Percentiles rank a stretch among this genome's conserved stretches.
Evolutionary conservation across 139 green algal genomes (phyloP).

Genomic region (Auxenochlorella pyrenoidosa): DNA sequence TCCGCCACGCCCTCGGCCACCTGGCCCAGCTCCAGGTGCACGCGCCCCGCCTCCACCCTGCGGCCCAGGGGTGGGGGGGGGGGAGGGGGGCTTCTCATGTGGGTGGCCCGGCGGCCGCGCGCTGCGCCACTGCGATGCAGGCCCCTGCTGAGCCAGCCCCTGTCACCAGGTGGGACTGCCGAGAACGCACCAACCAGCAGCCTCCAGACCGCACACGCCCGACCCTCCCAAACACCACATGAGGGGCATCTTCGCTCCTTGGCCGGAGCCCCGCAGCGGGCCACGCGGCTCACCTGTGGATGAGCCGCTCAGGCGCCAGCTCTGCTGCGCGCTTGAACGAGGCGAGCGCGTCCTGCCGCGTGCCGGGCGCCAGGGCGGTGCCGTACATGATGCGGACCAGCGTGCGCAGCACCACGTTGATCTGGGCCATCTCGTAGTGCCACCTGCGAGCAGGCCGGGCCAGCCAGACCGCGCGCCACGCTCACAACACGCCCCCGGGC

Average conservation of each 20-base stretch:
- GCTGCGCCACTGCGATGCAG: too few relatives aligned
- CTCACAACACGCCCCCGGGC: too few relatives aligned
- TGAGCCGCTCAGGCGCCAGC: slow-evolving; percentile 64
- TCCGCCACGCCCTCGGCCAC: slow-evolving; percentile 18
- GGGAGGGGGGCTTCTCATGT: neutral
- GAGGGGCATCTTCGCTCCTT: too few relatives aligned
- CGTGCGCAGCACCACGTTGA: slow-evolving; percentile 68
- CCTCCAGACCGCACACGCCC: neutral
- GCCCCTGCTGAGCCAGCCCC: neutral
- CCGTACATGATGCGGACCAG: slow-evolving; percentile 73
- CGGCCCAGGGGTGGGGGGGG: slow-evolving; percentile 46
- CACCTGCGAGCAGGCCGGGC: slow-evolving; percentile 31
- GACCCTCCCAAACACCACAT: neutral
- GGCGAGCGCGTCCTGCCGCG: slow-evolving; percentile 61
- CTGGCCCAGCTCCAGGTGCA: slow-evolving; percentile 45
- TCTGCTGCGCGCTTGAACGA: slow-evolving; percentile 62
- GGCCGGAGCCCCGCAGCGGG: too few relatives aligned
- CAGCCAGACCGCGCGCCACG: neutral
- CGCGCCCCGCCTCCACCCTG: slow-evolving; percentile 71
- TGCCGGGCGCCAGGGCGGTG: slow-evolving; percentile 61
- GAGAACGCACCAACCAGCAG: neutral
- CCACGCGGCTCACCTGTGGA: slow-evolving; percentile 54
- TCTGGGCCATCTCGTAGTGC: slow-evolving; percentile 79
- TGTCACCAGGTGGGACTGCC: neutral
- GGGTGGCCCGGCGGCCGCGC: neutral